Conservation (phyloP, 106 monocot species). For the Alisma plantagoaquatica region DNA sequence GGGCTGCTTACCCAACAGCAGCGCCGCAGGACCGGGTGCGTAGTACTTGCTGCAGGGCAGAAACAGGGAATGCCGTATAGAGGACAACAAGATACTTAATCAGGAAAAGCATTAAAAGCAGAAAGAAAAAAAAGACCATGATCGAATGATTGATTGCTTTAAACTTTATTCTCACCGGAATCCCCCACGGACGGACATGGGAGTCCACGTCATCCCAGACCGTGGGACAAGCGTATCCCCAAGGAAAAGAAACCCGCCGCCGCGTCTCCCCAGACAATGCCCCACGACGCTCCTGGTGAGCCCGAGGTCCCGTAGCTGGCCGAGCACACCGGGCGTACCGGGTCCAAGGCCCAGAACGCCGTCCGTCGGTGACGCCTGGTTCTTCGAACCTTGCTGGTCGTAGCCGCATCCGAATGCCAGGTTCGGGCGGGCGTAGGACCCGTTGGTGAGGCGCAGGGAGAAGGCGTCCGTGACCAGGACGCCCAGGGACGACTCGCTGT, state of each 20-base stretch:
- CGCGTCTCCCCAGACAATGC: conserved; percentile 49
- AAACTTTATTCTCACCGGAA: no score
- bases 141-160: no score
- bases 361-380: conserved; percentile 23
- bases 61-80: neutral
- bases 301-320: conserved; percentile 45
- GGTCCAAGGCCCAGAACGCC: conserved; percentile 63
- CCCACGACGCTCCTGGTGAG: conserved; percentile 50
- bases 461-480: conserved; percentile 57
- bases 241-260: conserved; percentile 64
- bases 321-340: conserved; percentile 37
- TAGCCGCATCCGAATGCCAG: conserved; percentile 75
- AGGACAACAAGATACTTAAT: no score
- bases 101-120: no score
- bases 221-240: conserved; percentile 51
- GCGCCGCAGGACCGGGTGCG: conserved; percentile 48
- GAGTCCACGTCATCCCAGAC: conserved; percentile 35
- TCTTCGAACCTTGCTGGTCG: conserved; percentile 33
- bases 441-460: conserved; percentile 37
- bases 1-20: conserved; percentile 24
- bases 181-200: conserved; percentile 26
- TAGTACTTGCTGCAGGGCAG: conserved; percentile 41
- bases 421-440: conserved; percentile 26
- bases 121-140: neutral
- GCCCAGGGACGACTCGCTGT: conserved; percentile 52